Base-by-base conservation (phyloP, 1,139 yeast genomes). In the Ogataea hybrid region DNA sequence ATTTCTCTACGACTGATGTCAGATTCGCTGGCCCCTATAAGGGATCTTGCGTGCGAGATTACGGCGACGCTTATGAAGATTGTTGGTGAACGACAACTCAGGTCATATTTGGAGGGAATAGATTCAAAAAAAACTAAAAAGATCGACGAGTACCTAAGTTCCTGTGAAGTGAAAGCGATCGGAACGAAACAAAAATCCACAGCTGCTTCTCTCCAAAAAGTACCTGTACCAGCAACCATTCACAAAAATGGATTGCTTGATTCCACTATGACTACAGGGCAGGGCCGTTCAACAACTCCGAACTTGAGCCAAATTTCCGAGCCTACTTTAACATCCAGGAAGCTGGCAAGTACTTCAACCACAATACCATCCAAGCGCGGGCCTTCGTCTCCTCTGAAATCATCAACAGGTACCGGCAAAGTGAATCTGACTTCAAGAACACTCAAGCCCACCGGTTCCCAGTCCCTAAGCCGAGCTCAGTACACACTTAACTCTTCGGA, bases 21-120 rank as follows among this genome's bases (percentile, higher is more conserved):
- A 40, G 98, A 92, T 51, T 82, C 95, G 0, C 88, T 84, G 58
- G 95, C 88, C 45, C 88, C 94, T 1, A 83, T 88, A 1, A 77
- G 98, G 58, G 78, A 82, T 42, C 81, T 83, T 1, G 84, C 92
- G 0, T 83, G 90, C 29, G 89, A 84, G 56, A 71, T 83, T 56
- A 75, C 89, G 35, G 97, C 97, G 5, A 80, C 85, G 0, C 65
- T 90, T 45, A 84, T 87, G 85, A 87, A 86, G 61, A 75, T 89
- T 14, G 73, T 80, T 6, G 96, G 96, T 0, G 85, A 80, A 54
- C 69, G 92, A 40, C 83, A 79, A 39, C 66, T 89, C 52, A 77
- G 68, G 36, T 69, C 73, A 8, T 74, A 70, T 42, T 62, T 89
- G 46, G 90, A 81, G 22, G 75, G 76, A 27, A 70, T 90, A 32